Evolutionary conservation across 2,329 filamentous ascomycete genomes (phyloP).

Genomic region (Thielaviopsis musarum): DNA sequence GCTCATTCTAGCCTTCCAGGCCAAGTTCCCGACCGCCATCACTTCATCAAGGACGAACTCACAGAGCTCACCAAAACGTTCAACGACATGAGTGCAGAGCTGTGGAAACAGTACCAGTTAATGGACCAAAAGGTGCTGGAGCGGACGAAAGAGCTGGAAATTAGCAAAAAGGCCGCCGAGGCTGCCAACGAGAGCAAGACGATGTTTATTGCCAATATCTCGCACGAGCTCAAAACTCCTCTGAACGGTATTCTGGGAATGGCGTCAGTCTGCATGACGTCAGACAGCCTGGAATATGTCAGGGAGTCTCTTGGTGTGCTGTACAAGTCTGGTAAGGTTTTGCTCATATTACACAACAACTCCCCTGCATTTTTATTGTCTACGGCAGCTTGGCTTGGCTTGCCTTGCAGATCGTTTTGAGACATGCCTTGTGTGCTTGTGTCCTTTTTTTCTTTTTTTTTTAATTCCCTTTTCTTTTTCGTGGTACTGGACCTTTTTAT

Average conservation of each 20-base stretch:
- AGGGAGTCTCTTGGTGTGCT: slow-evolving; percentile 75
- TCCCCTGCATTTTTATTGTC: background rate
- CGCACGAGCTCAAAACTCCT: slow-evolving; percentile 75
- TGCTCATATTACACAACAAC: background rate
- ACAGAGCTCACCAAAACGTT: slow-evolving; percentile 74
- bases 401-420: background rate
- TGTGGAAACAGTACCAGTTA: slow-evolving; percentile 70
- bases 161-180: slow-evolving; percentile 82
- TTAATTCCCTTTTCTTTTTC: too few relatives aligned
- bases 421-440: background rate
- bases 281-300: slow-evolving; percentile 60
- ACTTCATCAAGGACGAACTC: slow-evolving; percentile 65
- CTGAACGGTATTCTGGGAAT: slow-evolving; percentile 92
- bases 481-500: background rate
- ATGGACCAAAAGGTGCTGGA: slow-evolving; percentile 73
- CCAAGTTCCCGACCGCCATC: slow-evolving; percentile 60
- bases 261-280: slow-evolving; percentile 84
- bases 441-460: background rate
- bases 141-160: slow-evolving; percentile 68
- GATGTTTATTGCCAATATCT: slow-evolving; percentile 91
- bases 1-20: slow-evolving; percentile 67
- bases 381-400: background rate
- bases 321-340: slow-evolving; percentile 52
- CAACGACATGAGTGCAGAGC: slow-evolving; percentile 86
- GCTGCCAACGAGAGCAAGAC: slow-evolving; percentile 97